phyloP scores from a whole-genome alignment of 257 asterid genomes.

The Capsicum rhomboideum region DNA sequence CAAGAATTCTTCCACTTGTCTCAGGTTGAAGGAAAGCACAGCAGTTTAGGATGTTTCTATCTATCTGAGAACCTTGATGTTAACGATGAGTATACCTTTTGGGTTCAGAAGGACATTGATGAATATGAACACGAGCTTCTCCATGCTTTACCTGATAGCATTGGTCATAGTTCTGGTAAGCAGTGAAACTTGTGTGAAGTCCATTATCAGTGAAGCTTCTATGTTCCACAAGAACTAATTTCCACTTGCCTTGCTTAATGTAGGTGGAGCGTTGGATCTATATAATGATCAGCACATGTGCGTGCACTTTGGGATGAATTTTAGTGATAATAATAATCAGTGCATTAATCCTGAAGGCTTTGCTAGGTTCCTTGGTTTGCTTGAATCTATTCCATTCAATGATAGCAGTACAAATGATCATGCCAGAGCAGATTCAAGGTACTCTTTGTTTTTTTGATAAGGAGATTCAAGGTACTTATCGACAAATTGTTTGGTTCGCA shows the following conservation, averaged over 20 bases:
- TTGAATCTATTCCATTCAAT: conserved; percentile 80
- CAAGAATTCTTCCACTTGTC: conserved; percentile 7
- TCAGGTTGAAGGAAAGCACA: conserved; percentile 76
- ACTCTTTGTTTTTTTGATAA: too few relatives aligned
- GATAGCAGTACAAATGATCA: conserved; percentile 59
- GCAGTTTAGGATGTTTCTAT: conserved; percentile 64
- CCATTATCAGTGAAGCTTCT: not conserved
- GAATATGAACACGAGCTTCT: conserved; percentile 30
- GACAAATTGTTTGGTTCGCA: not conserved
- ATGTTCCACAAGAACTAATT: conserved; percentile 2
- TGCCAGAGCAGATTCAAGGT: conserved; percentile 60
- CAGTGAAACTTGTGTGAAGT: conserved; percentile 1
- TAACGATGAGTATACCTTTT: conserved; percentile 72
- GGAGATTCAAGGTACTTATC: conserved; percentile 54
- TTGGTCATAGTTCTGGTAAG: conserved; percentile 48
- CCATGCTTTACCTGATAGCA: conserved; percentile 51
- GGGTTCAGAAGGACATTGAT: conserved; percentile 64
- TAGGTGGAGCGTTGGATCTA: conserved; percentile 59
- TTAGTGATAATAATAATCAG: conserved; percentile 51
- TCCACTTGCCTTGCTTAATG: conserved; percentile 9
- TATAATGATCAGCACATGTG: conserved; percentile 60
- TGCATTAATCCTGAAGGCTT: conserved; percentile 79
- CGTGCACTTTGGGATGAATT: conserved; percentile 49
- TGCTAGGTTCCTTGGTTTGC: conserved; percentile 82
- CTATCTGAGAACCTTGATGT: conserved; percentile 84